Evolutionary conservation across 2,329 filamentous ascomycete species (phyloP).

Genomic region (Arthrobotrys megalospora): DNA sequence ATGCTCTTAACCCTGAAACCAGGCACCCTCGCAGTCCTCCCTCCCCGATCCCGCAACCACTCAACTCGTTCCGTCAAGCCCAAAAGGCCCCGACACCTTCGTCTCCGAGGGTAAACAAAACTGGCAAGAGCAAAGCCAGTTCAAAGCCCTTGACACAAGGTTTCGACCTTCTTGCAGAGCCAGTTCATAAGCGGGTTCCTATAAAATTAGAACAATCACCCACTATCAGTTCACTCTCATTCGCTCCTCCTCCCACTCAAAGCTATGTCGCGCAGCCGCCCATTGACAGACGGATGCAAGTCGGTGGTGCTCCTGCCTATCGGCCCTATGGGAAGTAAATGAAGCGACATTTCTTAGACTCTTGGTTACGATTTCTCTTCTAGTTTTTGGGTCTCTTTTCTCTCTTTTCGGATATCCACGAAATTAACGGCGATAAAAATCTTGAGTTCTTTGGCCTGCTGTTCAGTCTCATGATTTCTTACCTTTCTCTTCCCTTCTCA

Average conservation of each 20-base stretch:
- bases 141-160: constrained; percentile 34
- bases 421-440: constrained; percentile 54
- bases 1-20: constrained; percentile 47
- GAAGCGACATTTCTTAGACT: constrained; percentile 7
- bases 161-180: constrained; percentile 38
- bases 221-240: constrained; percentile 54
- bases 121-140: constrained; percentile 36
- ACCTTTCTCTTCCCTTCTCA: constrained; percentile 3
- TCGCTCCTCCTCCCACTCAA: constrained; percentile 38
- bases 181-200: constrained; percentile 49
- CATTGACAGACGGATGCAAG: constrained; percentile 56
- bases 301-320: constrained; percentile 51
- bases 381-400: constrained; percentile 27
- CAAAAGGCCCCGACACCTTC: constrained; percentile 39
- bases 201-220: constrained; percentile 59
- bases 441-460: constrained; percentile 23
- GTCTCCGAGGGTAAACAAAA: constrained; percentile 51
- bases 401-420: constrained; percentile 32
- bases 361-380: constrained; percentile 26
- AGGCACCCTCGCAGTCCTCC: constrained; percentile 50
- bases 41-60: constrained; percentile 41
- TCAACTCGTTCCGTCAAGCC: constrained; percentile 41
- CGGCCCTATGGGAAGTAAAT: constrained; percentile 51
- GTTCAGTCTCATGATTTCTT: constrained; percentile 33
- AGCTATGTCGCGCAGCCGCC: constrained; percentile 44